Base-by-base conservation (phyloP, 768 basidiomycete species). In the Collybia sordida region DNA sequence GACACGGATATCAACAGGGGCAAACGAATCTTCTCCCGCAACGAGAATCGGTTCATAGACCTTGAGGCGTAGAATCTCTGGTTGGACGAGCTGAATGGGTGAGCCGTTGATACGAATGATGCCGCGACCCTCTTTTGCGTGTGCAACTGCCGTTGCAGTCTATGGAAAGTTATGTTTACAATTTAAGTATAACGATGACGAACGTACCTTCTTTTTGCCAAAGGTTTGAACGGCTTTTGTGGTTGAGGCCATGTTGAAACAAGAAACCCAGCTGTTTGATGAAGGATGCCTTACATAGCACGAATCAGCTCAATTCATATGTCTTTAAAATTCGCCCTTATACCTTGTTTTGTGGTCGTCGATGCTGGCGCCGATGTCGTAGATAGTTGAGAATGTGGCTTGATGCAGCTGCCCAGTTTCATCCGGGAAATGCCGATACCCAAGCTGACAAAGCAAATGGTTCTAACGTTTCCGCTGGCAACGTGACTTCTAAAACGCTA, bases 121-220 rank as follows among this genome's bases (percentile, higher is more conserved):
- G 45, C 97, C 97, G 70, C 90, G 91, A 57, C 96, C 96, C 73
- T 95, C 93, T 72, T 87, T 90, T 63, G 94, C 93, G 72, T 96
- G 88, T 52, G 96, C 96, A 67, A 98, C 96, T 52, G 96, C 96
- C 51, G 95, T 98, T 55, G 96, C 95, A 66, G 96, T 98, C 96
- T 95, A 59, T 18, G 44, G 31, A 15, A 27, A 49, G 43, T 37
- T 24, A 4, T 12, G 19, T 14, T 45, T 23, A 41, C 40, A 54
- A 34, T 55, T 45, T 38, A n/a, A 47, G 22, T 46, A 34, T 45
- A 54, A 12, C 3, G 15, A n/a, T 17, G n/a, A 23, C 28, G 25
- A 44, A 64, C 83, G 56, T 69, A 82, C 93, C 90, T 98, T 98
- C 88, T 98, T 98, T 92, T 98, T 98, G 74, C 96, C 96, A 77